Evolutionary conservation across 2,329 filamentous ascomycete species (phyloP).

Genomic region (Aspergillus oerlinghausenensis): DNA sequence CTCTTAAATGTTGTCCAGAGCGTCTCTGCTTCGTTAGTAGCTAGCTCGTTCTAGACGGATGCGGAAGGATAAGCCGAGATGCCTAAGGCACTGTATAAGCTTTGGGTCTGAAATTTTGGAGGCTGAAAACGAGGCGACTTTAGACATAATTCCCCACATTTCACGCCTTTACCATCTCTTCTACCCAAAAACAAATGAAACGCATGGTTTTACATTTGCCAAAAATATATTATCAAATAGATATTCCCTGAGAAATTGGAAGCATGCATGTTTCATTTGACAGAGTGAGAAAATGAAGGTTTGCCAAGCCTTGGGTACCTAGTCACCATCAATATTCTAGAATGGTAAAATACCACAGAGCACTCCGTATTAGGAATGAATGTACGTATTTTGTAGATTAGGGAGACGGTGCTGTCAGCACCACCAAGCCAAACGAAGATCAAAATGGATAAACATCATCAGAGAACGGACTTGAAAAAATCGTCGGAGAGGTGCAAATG

Average conservation of each 20-base stretch:
- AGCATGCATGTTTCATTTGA: neutral
- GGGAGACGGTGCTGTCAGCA: neutral
- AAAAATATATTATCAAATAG: neutral
- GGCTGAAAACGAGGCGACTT: neutral
- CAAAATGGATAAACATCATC: too few species aligned
- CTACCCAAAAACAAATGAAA: neutral
- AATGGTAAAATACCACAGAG: neutral
- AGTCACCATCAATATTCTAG: neutral
- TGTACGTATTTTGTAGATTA: neutral
- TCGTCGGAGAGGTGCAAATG: too few species aligned
- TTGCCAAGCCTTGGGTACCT: neutral
- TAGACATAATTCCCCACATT: neutral
- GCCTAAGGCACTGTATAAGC: neutral
- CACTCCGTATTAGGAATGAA: neutral
- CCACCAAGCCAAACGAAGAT: too few species aligned
- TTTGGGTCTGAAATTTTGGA: neutral
- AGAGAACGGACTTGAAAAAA: too few species aligned
- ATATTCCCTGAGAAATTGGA: neutral
- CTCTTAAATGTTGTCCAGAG: neutral
- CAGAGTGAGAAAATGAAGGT: neutral
- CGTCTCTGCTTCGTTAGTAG: neutral
- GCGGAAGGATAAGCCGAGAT: neutral
- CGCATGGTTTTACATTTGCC: neutral
- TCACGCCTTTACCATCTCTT: neutral
- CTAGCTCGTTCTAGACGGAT: neutral